Base-by-base conservation (phyloP, 305 asterid genomes). In the Fraxinus greggii region DNA sequence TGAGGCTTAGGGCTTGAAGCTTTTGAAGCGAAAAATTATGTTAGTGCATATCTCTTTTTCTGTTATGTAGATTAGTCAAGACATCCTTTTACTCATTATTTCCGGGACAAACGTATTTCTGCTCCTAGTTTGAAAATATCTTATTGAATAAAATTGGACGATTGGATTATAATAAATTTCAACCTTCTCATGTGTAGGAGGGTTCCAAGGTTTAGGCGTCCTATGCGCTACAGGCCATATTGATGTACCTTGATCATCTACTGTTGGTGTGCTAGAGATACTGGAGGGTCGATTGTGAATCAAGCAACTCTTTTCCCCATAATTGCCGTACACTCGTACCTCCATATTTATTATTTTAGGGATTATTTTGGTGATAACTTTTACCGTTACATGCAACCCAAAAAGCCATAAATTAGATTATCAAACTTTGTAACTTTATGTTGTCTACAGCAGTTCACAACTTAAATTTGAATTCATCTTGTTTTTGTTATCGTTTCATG, bases 201-300 rank as follows among this genome's bases (percentile, higher is more conserved):
- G 84, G 48, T 59, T 78, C 85, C 86, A 7, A 84, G 89, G 83
- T 80, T 56, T 75, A 84, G 89, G 80, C 88, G 84, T 67, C 86
- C 88, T 24, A 69, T 54, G 80, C 86, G 89, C 81, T 88, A 88
- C 87, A 80, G 83, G 45, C 90, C 90, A 72, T 88, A 88, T 83
- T 88, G 77, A 82, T 79, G 83, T 67, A 72, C 31, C 28, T 61
- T 33, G 69, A 70, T 73, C 2, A 1, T 28, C 75, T 19, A 21
- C 59, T 75, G 48, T 32, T 42, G 76, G 54, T 31, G 77, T 82
- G 81, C 83, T 75, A 73, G 28, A 15, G 61, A 67, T 28, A 69
- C 69, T 21, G 33, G 82, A 29, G 59, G 40, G 63, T 29, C 7
- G 35, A 70, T 40, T 38, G 78, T 42, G 75, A 77, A 78, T 77